Conservation (phyloP, 1,284 basidiomycete genomes). For the Inonotus hispidus region DNA sequence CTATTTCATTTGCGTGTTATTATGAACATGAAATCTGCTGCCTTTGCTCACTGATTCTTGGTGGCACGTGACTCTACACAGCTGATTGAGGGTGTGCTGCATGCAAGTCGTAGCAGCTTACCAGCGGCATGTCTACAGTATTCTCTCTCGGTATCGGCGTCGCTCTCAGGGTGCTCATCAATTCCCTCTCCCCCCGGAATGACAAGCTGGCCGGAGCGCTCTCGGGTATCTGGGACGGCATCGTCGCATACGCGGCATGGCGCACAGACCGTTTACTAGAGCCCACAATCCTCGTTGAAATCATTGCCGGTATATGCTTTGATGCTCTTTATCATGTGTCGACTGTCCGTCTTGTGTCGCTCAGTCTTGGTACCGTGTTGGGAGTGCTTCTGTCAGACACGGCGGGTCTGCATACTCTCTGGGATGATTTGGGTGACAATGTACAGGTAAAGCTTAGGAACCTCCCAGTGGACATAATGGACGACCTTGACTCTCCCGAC, state of each 20-base stretch:
- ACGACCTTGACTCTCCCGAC: conserved; percentile 13
- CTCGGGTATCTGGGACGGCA: conserved; percentile 70
- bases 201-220: conserved; percentile 47
- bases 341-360: conserved; percentile 47
- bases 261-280: conserved; percentile 54
- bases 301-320: conserved; percentile 57
- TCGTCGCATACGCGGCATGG: conserved; percentile 58
- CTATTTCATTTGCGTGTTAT: too few species aligned
- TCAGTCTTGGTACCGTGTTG: conserved; percentile 59
- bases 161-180: conserved; percentile 9
- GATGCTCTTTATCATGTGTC: conserved; percentile 63
- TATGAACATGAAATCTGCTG: too few species aligned
- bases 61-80: too few species aligned
- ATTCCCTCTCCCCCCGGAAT: conserved; percentile 4
- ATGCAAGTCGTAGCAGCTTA: too few species aligned
- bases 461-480: neutral
- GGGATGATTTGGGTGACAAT: conserved; percentile 44
- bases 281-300: conserved; percentile 58
- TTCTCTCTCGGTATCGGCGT: conserved; percentile 12
- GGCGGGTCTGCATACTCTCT: conserved; percentile 47
- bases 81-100: too few species aligned
- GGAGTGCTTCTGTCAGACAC: conserved; percentile 61
- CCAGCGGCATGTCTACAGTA: neutral
- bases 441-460: neutral
- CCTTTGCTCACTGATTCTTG: too few species aligned